phyloP scores from a whole-genome alignment of 1,284 basidiomycete genomes.

The Marasmius fiardii region DNA sequence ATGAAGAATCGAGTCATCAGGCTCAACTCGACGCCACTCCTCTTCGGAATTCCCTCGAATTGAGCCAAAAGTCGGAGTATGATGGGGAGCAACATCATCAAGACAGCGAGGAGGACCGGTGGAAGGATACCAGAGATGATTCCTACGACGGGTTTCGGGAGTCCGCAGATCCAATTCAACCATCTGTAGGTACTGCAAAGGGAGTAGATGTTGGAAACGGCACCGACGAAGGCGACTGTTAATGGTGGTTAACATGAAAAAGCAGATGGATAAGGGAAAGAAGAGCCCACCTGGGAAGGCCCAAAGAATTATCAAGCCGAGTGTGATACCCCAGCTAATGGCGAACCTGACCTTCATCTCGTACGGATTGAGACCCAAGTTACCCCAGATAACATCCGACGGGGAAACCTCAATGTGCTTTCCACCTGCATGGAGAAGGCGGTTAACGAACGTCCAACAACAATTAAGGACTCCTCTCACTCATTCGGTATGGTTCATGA shows the following conservation, averaged over 20 bases:
- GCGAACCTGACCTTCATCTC: conserved; percentile 56
- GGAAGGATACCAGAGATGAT: conserved; percentile 91
- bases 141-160: conserved; percentile 66
- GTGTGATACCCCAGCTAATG: conserved; percentile 60
- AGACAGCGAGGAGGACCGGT: conserved; percentile 77
- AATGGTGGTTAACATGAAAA: conserved; percentile 1
- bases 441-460: conserved; percentile 22
- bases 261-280: background rate
- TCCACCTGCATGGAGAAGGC: conserved; percentile 27
- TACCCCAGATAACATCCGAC: conserved; percentile 89
- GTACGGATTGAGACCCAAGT: conserved; percentile 87
- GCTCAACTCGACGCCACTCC: conserved; percentile 82
- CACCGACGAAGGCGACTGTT: conserved; percentile 80
- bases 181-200: conserved; percentile 66
- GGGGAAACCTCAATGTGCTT: conserved; percentile 76
- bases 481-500: conserved; percentile 79
- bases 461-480: conserved; percentile 25
- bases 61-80: conserved; percentile 74
- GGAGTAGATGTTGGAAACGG: conserved; percentile 77
- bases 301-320: conserved; percentile 70
- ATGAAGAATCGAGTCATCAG: conserved; percentile 91
- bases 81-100: conserved; percentile 92
- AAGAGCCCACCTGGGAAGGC: conserved; percentile 55
- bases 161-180: conserved; percentile 80
- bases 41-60: conserved; percentile 81